Evolutionary conservation across 306 rosid genomes (phyloP), one percentile per base, ranked within the genome.

Genomic region (Adenanthera pavonina): DNA sequence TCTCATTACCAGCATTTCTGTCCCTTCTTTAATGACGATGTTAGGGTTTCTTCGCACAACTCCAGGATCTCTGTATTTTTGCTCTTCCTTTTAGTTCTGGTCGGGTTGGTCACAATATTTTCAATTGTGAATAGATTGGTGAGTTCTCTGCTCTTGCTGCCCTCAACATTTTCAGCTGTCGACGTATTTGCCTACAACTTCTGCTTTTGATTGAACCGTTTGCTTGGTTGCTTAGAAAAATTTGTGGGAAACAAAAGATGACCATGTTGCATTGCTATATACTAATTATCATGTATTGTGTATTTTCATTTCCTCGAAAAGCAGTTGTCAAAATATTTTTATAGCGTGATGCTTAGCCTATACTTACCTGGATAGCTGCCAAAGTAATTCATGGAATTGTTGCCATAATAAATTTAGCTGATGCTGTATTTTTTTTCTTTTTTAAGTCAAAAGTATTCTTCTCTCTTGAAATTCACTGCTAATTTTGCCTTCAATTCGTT

Each of bases 31-130:
- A 33, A 33, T 70, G 99, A 95, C 41, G 99, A 96, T 74, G 75
- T 90, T 85, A 96, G 98, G 98, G 92, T 89, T 91, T 82, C 89
- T 34, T 81, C 83, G 25, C 79, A 86, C 30, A 59, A 65, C 88
- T 89, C 97, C 82, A 95, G 89, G 97, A 92, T 95, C 97, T 89
- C 93, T 20, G 56, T 90, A 3, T 51, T 84, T 83, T 33, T 80
- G 8, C 30, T 87, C 79, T 38, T 89, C 16, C 82, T 90, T 41
- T 57, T 96, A 9, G 79, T 85, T 36, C 79, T 92, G 56, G 81
- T 77, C 25, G 94, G 82, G 20, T 70, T 90, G 30, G 33, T 90
- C 85, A 86, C 89, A 25, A 59, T 94, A 36, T 87, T 92, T 83
- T 83, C 91, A 5, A 80, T 96, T 78, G 78, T 92, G 49, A 68